Conservation (phyloP, 345 rosid species). For the Salix viminalis region DNA sequence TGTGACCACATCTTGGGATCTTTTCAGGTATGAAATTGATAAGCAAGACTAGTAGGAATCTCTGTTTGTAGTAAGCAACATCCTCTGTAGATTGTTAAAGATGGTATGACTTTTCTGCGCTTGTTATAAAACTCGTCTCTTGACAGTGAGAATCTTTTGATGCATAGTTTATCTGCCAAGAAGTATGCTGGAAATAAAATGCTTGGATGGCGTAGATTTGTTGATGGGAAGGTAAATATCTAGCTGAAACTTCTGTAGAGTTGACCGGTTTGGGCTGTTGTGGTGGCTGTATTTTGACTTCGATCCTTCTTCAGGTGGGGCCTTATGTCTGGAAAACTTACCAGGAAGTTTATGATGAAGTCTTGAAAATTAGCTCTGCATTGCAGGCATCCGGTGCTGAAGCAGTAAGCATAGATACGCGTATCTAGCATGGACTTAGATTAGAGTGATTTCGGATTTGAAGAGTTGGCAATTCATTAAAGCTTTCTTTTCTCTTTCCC, state of each 20-base stretch:
- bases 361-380: slow-evolving; percentile 76
- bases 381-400: slow-evolving; percentile 72
- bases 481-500: neutral
- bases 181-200: slow-evolving; percentile 60
- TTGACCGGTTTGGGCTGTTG: neutral
- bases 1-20: slow-evolving; percentile 67
- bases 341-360: slow-evolving; percentile 73
- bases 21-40: slow-evolving; percentile 54
- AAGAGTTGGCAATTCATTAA: neutral
- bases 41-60: too few species aligned
- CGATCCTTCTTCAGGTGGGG: slow-evolving; percentile 48
- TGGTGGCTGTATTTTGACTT: neutral
- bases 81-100: too few species aligned
- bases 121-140: neutral
- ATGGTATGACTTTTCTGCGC: too few species aligned
- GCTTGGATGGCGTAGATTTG: slow-evolving; percentile 85
- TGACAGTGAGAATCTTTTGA: neutral
- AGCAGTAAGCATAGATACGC: slow-evolving; percentile 48
- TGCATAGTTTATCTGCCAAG: slow-evolving; percentile 55
- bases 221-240: slow-evolving; percentile 60
- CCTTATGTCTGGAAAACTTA: slow-evolving; percentile 87
- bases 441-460: neutral
- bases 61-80: too few species aligned
- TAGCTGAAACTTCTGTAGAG: neutral
- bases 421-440: slow-evolving; percentile 6